Conservation (phyloP, 2,329 filamentous ascomycete species). For the Paecilomyces formosus region DNA sequence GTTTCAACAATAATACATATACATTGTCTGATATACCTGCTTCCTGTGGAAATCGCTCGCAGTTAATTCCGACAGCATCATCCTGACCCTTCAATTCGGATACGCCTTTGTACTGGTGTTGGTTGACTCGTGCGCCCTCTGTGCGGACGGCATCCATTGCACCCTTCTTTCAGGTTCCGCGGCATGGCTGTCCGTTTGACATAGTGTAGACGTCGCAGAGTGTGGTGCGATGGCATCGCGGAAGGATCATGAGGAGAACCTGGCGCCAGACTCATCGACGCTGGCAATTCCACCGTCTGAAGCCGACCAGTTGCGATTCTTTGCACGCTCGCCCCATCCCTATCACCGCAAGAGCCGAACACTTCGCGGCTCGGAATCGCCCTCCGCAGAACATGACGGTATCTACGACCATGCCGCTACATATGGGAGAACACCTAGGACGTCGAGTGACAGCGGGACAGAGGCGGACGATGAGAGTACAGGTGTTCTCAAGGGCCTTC, state of each 20-base stretch:
- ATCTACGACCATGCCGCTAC: constrained; percentile 16
- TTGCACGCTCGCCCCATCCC: constrained; percentile 60
- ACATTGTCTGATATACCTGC: background rate
- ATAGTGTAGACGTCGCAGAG: constrained; percentile 6
- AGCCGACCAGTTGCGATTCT: constrained; percentile 35
- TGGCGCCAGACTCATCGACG: background rate
- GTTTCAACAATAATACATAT: background rate
- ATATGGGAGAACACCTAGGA: constrained; percentile 46
- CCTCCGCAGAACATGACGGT: constrained; percentile 26
- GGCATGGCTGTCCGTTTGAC: constrained; percentile 22
- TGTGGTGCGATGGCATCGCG: background rate
- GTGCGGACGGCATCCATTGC: background rate
- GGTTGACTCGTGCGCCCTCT: background rate
- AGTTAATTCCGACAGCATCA: background rate
- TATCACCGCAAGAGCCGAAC: constrained; percentile 44
- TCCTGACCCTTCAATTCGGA: background rate
- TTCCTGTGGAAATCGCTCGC: background rate
- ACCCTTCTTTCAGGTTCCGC: constrained; percentile 3
- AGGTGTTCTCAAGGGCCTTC: constrained; percentile 68
- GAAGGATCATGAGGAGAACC: background rate
- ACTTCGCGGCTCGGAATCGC: constrained; percentile 17
- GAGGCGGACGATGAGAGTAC: constrained; percentile 89
- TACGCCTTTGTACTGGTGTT: background rate
- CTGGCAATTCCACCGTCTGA: constrained; percentile 12
- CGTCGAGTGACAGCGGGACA: constrained; percentile 80